Conservation (phyloP, 2,329 filamentous ascomycete species). For the Colletotrichum filicis region DNA sequence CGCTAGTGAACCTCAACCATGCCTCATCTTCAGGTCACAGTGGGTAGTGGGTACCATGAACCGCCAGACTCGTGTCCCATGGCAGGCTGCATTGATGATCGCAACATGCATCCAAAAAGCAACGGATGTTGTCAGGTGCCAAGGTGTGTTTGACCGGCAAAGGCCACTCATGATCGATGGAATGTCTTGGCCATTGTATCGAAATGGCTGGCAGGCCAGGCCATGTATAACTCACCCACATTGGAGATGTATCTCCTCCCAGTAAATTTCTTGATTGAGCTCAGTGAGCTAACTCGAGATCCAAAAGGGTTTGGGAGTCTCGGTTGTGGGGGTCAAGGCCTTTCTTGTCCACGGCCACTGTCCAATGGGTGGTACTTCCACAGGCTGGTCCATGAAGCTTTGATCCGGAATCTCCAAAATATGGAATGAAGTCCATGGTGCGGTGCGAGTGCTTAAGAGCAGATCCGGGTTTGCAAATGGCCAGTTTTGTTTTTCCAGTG, state of each 20-base stretch:
- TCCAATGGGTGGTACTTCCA: conserved; percentile 23
- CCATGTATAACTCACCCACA: conserved; percentile 23
- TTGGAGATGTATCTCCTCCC: neutral
- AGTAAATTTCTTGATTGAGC: conserved; percentile 2
- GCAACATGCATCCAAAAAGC: neutral
- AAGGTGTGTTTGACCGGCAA: neutral
- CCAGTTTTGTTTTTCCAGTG: conserved; percentile 4
- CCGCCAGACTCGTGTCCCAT: conserved; percentile 35
- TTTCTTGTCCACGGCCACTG: neutral
- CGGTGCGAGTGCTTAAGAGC: conserved; percentile 4
- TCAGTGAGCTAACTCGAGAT: conserved; percentile 7
- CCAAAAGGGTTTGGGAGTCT: neutral
- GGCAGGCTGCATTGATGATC: conserved; percentile 23
- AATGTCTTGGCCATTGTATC: neutral
- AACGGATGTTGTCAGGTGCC: neutral
- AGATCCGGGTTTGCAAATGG: neutral
- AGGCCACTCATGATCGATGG: conserved; percentile 6
- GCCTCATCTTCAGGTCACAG: neutral
- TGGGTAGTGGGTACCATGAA: neutral
- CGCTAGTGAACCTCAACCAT: neutral
- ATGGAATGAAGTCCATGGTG: neutral
- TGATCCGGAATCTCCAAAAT: neutral
- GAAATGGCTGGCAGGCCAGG: neutral
- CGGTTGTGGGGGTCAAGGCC: neutral
- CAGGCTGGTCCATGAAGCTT: neutral